phyloP scores from a whole-genome alignment of 768 basidiomycete genomes.

The Sarcomyxa edulis region DNA sequence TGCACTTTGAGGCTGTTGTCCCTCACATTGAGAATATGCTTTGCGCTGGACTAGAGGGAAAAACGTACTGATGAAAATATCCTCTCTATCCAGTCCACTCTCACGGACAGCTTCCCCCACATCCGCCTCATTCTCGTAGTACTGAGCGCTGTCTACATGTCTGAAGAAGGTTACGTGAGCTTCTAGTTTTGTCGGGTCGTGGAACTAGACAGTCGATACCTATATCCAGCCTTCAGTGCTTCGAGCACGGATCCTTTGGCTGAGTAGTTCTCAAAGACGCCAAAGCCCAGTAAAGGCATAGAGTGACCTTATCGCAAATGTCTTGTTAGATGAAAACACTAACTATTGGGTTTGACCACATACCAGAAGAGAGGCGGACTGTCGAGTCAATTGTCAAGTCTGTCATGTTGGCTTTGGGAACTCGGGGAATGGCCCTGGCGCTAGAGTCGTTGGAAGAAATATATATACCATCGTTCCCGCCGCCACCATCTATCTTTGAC shows the following conservation, averaged over 20 bases:
- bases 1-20: conserved; percentile 68
- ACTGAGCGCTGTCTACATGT: conserved; percentile 71
- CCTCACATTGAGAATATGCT: too few species aligned
- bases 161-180: conserved; percentile 28
- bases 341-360: too few species aligned
- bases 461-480: too few species aligned
- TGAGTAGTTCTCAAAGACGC: conserved; percentile 66
- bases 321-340: too few species aligned
- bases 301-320: conserved; percentile 32
- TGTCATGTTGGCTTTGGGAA: conserved; percentile 3
- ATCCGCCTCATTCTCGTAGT: conserved; percentile 58
- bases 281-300: conserved; percentile 68
- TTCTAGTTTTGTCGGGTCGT: background rate
- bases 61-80: conserved; percentile 68
- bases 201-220: too few species aligned
- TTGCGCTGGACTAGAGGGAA: conserved; percentile 4
- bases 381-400: conserved; percentile 15
- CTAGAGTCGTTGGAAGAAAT: too few species aligned
- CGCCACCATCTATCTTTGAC: too few species aligned
- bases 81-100: conserved; percentile 48
- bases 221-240: conserved; percentile 64
- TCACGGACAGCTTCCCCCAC: conserved; percentile 58
- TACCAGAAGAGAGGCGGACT: conserved; percentile 19
- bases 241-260: conserved; percentile 50
- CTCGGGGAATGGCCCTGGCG: too few species aligned